phyloP scores from a whole-genome alignment of 441 rosid species.

The Erysimum pusillum region DNA sequence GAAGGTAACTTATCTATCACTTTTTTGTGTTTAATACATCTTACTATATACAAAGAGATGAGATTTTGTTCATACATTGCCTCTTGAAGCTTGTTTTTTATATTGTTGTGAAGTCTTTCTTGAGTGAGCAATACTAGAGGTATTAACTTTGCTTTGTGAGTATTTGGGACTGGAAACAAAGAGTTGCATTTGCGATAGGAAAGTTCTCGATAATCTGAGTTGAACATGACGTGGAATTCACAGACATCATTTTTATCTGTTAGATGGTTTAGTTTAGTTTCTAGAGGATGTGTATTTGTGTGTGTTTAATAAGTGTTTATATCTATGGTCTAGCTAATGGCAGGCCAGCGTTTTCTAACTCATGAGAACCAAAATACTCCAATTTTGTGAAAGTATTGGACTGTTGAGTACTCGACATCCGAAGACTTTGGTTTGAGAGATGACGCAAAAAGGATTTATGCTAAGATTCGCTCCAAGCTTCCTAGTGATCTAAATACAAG shows the following conservation, averaged over 20 bases:
- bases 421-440: slow-evolving; percentile 41
- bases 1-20: slow-evolving; percentile 73
- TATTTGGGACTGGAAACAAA: slow-evolving; percentile 30
- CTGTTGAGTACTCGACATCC: slow-evolving; percentile 42
- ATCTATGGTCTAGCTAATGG: slow-evolving; percentile 68
- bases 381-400: slow-evolving; percentile 57
- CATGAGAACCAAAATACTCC: slow-evolving; percentile 7
- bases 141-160: slow-evolving; percentile 16
- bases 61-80: slow-evolving; percentile 24
- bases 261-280: slow-evolving; percentile 27
- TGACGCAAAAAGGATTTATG: slow-evolving; percentile 64
- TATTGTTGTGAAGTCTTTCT: background rate
- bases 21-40: slow-evolving; percentile 24
- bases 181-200: slow-evolving; percentile 10
- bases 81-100: slow-evolving; percentile 31
- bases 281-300: slow-evolving; percentile 12
- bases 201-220: background rate
- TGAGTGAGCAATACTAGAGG: slow-evolving; percentile 12
- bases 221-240: slow-evolving; percentile 2
- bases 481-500: slow-evolving; percentile 42
- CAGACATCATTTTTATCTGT: slow-evolving; percentile 10
- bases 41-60: background rate
- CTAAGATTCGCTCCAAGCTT: slow-evolving; percentile 48
- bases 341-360: slow-evolving; percentile 53
- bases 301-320: slow-evolving; percentile 24